Evolutionary conservation across 805 yeast genomes (phyloP).

Genomic region (Kockiozyma suomiensis): DNA sequence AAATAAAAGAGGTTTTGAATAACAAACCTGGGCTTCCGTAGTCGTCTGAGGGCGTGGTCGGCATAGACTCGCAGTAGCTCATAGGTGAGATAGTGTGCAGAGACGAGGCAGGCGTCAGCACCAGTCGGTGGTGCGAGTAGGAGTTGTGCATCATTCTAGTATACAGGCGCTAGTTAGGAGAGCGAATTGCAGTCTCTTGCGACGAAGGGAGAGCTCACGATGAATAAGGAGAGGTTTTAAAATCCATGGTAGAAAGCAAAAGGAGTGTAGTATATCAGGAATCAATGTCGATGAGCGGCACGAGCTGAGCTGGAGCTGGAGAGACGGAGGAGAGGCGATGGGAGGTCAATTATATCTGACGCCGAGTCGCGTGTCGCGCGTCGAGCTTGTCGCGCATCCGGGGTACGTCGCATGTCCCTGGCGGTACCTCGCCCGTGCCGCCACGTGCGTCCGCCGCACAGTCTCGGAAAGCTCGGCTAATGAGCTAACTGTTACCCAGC

Average conservation of each 20-base stretch:
- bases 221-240: neutral
- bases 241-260: neutral
- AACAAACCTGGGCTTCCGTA: conserved; percentile 1
- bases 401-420: conserved; percentile 10
- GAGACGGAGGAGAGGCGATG: neutral
- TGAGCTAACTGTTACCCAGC: neutral
- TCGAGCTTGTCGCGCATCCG: neutral
- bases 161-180: too few species aligned
- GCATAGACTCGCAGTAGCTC: conserved; percentile 13
- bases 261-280: too few species aligned
- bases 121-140: too few species aligned
- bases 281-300: too few species aligned
- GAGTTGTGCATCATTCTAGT: too few species aligned
- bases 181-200: too few species aligned
- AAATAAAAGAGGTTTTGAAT: neutral
- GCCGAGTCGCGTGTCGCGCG: conserved; percentile 1
- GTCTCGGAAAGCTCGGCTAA: neutral
- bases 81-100: neutral
- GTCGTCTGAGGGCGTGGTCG: conserved; percentile 17
- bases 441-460: conserved; percentile 1
- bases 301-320: too few species aligned
- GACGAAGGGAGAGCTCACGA: neutral
- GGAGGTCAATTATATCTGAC: conserved; percentile 1
- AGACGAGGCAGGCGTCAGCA: neutral
- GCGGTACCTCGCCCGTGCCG: conserved; percentile 3